A percentile compares a stretch with the other conserved stretches of the same genome.
phyloP scores from a whole-genome alignment of 768 basidiomycete genomes.

The Asterophora lycoperdoides region DNA sequence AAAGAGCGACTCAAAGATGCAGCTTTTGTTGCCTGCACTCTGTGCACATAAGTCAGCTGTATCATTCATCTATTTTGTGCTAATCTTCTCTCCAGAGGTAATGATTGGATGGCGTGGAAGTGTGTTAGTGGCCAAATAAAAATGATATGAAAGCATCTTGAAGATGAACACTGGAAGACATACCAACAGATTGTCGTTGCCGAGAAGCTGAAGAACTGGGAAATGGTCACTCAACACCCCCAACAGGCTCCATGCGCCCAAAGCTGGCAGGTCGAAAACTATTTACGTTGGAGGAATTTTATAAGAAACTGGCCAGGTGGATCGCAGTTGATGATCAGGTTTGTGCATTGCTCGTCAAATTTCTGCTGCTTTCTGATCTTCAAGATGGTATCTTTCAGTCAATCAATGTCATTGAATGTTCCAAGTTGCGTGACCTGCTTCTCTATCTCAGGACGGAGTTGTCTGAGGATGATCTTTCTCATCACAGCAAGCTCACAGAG shows the following conservation, averaged over 20 bases:
- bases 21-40: not conserved
- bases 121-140: not conserved
- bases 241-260: not conserved
- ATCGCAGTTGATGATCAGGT: not conserved
- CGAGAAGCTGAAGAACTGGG: not conserved
- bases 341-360: not conserved
- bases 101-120: not conserved
- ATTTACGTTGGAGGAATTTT: not conserved
- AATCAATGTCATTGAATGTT: not conserved
- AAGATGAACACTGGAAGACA: not conserved
- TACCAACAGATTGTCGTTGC: not conserved
- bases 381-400: not conserved
- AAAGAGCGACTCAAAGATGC: not conserved
- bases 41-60: not conserved
- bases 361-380: too few relatives aligned
- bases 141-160: not conserved
- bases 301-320: not conserved
- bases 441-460: not conserved
- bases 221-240: not conserved
- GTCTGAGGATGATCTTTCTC: not conserved
- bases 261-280: not conserved
- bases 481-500: not conserved
- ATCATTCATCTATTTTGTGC: not conserved
- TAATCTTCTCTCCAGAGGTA: not conserved
- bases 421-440: not conserved